A percentile compares a stretch with the other conserved stretches of the same genome.
Evolutionary conservation across 2,329 filamentous ascomycete species (phyloP).

Genomic region (Torrubiella hemipterigena): DNA sequence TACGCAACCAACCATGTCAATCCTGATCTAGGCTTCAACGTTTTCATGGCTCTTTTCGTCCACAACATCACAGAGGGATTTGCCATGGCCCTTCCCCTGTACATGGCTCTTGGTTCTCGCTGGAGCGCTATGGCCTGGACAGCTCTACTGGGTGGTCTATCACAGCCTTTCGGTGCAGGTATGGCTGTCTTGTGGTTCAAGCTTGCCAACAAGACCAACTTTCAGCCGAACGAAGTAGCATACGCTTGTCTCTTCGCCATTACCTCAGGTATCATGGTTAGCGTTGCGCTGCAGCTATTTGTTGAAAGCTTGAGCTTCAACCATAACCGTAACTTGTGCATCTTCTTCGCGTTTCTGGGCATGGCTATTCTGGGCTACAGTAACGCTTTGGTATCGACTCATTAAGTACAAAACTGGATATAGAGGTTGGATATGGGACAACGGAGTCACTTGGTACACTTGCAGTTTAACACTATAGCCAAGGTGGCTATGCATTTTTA

Average conservation of each 20-base stretch:
- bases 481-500: no score
- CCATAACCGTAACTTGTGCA: conserved; percentile 66
- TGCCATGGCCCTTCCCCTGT: conserved; percentile 82
- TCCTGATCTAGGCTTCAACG: conserved; percentile 73
- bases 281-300: conserved; percentile 80
- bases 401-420: no score
- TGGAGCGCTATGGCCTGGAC: conserved; percentile 76
- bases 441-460: no score
- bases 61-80: conserved; percentile 98
- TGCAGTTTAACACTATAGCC: no score
- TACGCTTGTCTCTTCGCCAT: conserved; percentile 79
- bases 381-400: conserved; percentile 63
- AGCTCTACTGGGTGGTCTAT: conserved; percentile 70
- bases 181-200: conserved; percentile 81
- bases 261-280: conserved; percentile 91
- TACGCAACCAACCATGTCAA: conserved; percentile 97
- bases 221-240: conserved; percentile 39
- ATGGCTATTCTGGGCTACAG: conserved; percentile 83
- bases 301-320: conserved; percentile 75
- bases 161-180: conserved; percentile 75
- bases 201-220: conserved; percentile 42
- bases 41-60: conserved; percentile 92
- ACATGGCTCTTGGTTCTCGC: conserved; percentile 76
- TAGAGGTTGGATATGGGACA: no score
- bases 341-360: conserved; percentile 69